These are phyloP conservation scores for Geotrichum bryndzae DNA, from an alignment of 1,139 yeast species.

Conservation along the genomic window DNA sequence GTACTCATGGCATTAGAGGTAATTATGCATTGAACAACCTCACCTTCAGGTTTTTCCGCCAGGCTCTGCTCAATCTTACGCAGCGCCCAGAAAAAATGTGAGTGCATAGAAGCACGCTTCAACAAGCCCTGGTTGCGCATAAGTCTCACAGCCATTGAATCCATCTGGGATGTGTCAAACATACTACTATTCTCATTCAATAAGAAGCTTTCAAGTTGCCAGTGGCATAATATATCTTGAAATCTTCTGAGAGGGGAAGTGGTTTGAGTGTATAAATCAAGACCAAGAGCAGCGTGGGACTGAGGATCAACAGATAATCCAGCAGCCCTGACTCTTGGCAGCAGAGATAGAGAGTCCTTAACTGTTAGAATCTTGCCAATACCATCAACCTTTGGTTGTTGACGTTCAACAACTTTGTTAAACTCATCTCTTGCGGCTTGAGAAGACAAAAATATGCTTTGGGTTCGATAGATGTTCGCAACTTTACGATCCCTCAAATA, in stretches of 20 bases:
- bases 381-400: constrained; percentile 14
- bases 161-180: constrained; percentile 13
- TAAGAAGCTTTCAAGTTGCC: constrained; percentile 53
- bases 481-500: constrained; percentile 44
- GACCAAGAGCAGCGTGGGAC: constrained; percentile 61
- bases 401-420: constrained; percentile 24
- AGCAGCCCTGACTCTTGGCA: constrained; percentile 39
- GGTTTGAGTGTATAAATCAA: constrained; percentile 59
- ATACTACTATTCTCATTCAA: constrained; percentile 8
- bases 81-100: constrained; percentile 15
- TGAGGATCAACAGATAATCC: constrained; percentile 39
- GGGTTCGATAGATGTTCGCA: constrained; percentile 55
- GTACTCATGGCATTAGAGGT: constrained; percentile 3
- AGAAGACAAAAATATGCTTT: constrained; percentile 36
- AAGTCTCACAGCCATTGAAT: constrained; percentile 12
- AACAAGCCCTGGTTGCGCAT: constrained; percentile 15
- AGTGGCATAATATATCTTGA: constrained; percentile 76
- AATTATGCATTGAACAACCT: constrained; percentile 9
- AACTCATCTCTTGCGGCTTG: constrained; percentile 4
- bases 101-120: constrained; percentile 11
- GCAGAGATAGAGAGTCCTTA: constrained; percentile 8
- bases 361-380: constrained; percentile 18
- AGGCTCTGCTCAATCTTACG: constrained; percentile 7
- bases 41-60: background rate
- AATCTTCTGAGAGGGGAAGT: constrained; percentile 88